These are phyloP conservation scores for Globisporangium radiosum DNA, from an alignment of 352 stramenopile species.

Conservation along the genomic window DNA sequence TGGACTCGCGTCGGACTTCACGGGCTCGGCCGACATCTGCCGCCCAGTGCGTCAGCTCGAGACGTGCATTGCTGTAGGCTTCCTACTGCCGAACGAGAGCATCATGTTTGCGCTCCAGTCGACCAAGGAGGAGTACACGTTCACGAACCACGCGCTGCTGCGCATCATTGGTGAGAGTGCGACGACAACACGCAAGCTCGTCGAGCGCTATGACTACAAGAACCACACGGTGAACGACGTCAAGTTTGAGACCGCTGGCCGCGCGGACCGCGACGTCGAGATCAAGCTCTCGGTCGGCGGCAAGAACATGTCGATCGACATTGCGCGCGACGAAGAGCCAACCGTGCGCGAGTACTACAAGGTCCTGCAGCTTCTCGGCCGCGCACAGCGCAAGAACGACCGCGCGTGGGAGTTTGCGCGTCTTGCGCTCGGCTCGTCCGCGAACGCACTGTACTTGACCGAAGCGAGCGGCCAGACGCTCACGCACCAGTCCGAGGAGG, in stretches of 20 bases:
- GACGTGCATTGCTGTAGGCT: slow-evolving; percentile 27
- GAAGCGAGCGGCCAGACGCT: slow-evolving; percentile 25
- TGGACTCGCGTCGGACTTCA: slow-evolving; percentile 40
- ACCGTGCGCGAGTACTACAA: slow-evolving; percentile 32
- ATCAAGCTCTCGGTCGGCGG: slow-evolving; percentile 28
- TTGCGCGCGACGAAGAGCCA: slow-evolving; percentile 23
- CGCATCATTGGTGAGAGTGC: slow-evolving; percentile 27
- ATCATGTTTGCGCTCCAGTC: slow-evolving; percentile 55
- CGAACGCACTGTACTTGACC: slow-evolving; percentile 26
- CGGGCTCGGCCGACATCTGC: slow-evolving; percentile 49
- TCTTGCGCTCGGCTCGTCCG: slow-evolving; percentile 20
- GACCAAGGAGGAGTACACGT: slow-evolving; percentile 50
- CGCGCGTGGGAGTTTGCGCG: slow-evolving; percentile 25
- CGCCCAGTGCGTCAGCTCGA: slow-evolving; percentile 10
- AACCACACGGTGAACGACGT: slow-evolving; percentile 17
- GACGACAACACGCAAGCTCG: slow-evolving; percentile 37
- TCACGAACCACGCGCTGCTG: slow-evolving; percentile 56
- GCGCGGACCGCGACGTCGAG: slow-evolving; percentile 42
- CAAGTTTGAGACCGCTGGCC: slow-evolving; percentile 36
- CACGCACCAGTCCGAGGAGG: slow-evolving; percentile 29
- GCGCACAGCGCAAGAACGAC: slow-evolving; percentile 28
- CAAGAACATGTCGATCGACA: slow-evolving; percentile 21
- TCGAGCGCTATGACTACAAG: slow-evolving; percentile 33
- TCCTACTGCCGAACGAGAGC: slow-evolving; percentile 31
- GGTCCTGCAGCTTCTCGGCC: slow-evolving; percentile 28